These are phyloP conservation scores for Xylariaceae sp. DNA, from an alignment of 2,329 filamentous ascomycete genomes.

Conservation along the genomic window DNA sequence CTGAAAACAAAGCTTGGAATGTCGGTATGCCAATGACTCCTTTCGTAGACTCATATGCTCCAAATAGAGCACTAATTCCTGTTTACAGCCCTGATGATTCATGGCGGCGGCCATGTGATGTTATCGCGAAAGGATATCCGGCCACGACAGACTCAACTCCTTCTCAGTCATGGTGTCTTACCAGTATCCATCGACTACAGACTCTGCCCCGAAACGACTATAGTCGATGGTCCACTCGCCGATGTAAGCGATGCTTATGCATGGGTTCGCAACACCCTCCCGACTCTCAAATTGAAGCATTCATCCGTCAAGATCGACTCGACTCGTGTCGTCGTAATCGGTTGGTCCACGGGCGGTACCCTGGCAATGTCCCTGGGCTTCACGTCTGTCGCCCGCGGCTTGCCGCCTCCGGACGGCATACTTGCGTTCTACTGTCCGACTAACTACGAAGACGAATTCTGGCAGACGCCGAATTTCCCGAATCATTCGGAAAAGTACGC, in stretches of 20 bases:
- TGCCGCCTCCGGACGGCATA: constrained; percentile 38
- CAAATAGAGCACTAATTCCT: neutral
- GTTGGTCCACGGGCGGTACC: constrained; percentile 46
- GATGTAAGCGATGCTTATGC: constrained; percentile 40
- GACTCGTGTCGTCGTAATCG: constrained; percentile 36
- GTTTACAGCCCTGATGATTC: constrained; percentile 39
- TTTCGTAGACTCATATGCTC: neutral
- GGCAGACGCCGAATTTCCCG: neutral
- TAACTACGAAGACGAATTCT: constrained; percentile 20
- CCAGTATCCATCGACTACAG: constrained; percentile 47
- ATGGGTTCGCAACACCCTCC: constrained; percentile 37
- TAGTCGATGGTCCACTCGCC: constrained; percentile 41
- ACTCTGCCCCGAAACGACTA: constrained; percentile 43
- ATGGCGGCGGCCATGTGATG: constrained; percentile 40
- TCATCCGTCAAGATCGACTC: constrained; percentile 20
- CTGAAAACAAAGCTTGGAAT: neutral
- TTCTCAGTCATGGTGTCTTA: constrained; percentile 39
- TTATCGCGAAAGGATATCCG: constrained; percentile 36
- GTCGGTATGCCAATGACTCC: neutral
- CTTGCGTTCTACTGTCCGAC: constrained; percentile 41
- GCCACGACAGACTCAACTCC: constrained; percentile 33
- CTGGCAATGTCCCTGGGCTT: constrained; percentile 42
- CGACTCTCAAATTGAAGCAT: constrained; percentile 14
- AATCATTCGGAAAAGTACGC: neutral
- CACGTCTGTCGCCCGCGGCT: constrained; percentile 28